These are phyloP conservation scores for Paspalum notatum DNA, from an alignment of 176 grass and related monocot species.

Conservation along the genomic window DNA sequence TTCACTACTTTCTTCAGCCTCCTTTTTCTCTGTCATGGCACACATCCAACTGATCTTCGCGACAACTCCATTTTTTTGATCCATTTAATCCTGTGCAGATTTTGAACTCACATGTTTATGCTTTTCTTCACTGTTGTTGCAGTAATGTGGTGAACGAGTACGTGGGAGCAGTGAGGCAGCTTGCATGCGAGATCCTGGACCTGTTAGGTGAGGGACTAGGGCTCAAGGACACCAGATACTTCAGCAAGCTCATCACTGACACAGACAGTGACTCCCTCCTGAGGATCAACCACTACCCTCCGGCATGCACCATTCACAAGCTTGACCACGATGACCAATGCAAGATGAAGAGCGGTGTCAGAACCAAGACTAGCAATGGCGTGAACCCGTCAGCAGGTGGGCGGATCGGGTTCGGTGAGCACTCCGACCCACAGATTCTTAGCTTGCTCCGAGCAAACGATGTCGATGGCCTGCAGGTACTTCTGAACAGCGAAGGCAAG, in stretches of 20 bases:
- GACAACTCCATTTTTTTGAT: conserved; percentile 37
- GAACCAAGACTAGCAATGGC: conserved; percentile 25
- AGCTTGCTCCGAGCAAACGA: conserved; percentile 90
- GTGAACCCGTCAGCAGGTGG: conserved; percentile 14
- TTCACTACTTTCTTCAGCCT: conserved; percentile 34
- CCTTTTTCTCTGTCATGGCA: conserved; percentile 34
- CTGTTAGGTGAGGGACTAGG: conserved; percentile 81
- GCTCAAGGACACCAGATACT: conserved; percentile 59
- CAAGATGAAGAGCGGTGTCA: conserved; percentile 45
- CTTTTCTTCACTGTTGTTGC: conserved; percentile 38
- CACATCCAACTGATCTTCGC: conserved; percentile 23
- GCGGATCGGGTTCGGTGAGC: conserved; percentile 87
- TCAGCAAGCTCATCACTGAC: conserved; percentile 74
- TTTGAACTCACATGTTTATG: conserved; percentile 38
- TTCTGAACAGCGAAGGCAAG: neutral
- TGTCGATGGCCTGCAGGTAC: conserved; percentile 76
- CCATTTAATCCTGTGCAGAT: conserved; percentile 4
- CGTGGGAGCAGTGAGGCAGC: conserved; percentile 68
- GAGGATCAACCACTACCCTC: conserved; percentile 93
- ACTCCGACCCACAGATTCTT: conserved; percentile 89
- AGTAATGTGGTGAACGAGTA: conserved; percentile 92
- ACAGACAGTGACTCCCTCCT: conserved; percentile 81
- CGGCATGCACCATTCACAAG: conserved; percentile 46
- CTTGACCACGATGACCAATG: conserved; percentile 55
- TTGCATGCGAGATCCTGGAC: conserved; percentile 88